Evolutionary conservation across 768 basidiomycete genomes (phyloP), one percentile per base, ranked within the genome.

Genomic region (Butyriboletus loyo): DNA sequence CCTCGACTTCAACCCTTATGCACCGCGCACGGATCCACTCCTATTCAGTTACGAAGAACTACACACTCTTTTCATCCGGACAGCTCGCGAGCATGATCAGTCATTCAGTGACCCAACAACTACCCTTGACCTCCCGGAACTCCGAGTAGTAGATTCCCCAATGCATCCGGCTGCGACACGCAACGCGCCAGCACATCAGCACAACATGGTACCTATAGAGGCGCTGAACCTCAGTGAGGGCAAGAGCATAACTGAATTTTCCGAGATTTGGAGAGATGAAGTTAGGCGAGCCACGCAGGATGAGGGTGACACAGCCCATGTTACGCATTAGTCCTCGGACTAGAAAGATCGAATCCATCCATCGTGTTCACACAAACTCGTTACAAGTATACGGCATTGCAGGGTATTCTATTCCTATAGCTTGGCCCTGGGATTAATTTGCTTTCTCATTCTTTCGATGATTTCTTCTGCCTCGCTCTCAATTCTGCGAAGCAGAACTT

Each of bases 121-220:
- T 32, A 27, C 4, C 15, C 44, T 34, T 24, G 54, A 63, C 27
- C 56, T 60, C n/a, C 74, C 84, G 1, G 72, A 74, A 50, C 66
- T 89, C 27, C 78, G 80, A 37, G 82, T 87, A 35, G 85, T 96
- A 48, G 84, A 92, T 62, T 91, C 89, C 0, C 77, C 76, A 2
- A 68, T 78, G 7, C 92, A 96, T 66, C 89, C 89, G 0, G 77
- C 77, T 1, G 85, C 84, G 0, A 73, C 73, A 15, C 74, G 78
- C 32, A 89, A 84, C 55, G 81, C 85, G 2, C 95, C 95, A 2
- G 72, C 78, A 1, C 74, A 89, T 64, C 87, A 87, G 58, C 89
- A 90, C 67, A 96, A 93, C 62, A 95, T 93, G 86, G 77, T 95
- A 30, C 96, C 95, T 9, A 78, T 92, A 43, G 95, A 98, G 62